Evolutionary conservation across 2,329 filamentous ascomycete genomes (phyloP).

Genomic region (Tolypocladium amazonense): DNA sequence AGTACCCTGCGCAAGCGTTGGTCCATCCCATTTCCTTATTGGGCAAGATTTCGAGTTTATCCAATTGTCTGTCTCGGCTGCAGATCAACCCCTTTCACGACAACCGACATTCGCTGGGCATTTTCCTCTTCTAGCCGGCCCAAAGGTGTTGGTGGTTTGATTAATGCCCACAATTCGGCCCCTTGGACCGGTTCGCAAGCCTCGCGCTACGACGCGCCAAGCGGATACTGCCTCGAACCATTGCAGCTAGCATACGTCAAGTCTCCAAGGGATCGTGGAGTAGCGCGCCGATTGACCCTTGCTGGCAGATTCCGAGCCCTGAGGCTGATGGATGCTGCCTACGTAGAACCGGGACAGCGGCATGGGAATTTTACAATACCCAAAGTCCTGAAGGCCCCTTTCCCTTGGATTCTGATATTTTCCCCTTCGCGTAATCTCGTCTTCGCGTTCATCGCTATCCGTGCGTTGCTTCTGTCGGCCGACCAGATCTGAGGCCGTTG

Average conservation of each 20-base stretch:
- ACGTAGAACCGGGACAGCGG: not conserved
- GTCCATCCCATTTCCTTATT: not conserved
- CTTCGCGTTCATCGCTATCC: not conserved
- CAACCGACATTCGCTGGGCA: not conserved
- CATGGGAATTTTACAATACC: not conserved
- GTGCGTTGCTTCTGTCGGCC: not conserved
- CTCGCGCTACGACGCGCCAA: not conserved
- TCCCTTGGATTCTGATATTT: not conserved
- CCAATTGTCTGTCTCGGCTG: constrained; percentile 1
- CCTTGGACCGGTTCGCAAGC: not conserved
- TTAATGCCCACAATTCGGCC: constrained; percentile 2
- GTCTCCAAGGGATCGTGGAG: constrained; percentile 1
- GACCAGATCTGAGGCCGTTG: not conserved
- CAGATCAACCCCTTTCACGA: not conserved
- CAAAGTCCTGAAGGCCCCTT: not conserved
- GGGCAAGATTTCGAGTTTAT: not conserved
- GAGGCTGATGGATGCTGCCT: not conserved
- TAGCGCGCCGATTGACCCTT: not conserved
- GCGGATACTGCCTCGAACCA: not conserved
- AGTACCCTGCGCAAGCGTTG: not conserved
- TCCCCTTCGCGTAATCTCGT: not conserved
- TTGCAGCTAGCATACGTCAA: constrained; percentile 3
- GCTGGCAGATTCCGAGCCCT: not conserved
- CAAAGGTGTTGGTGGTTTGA: constrained; percentile 2
- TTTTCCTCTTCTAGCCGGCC: not conserved